Percentiles rank a stretch among this genome's conserved stretches.
phyloP scores from a whole-genome alignment of 495 filamentous ascomycete species.

The Copromyces sp. region DNA sequence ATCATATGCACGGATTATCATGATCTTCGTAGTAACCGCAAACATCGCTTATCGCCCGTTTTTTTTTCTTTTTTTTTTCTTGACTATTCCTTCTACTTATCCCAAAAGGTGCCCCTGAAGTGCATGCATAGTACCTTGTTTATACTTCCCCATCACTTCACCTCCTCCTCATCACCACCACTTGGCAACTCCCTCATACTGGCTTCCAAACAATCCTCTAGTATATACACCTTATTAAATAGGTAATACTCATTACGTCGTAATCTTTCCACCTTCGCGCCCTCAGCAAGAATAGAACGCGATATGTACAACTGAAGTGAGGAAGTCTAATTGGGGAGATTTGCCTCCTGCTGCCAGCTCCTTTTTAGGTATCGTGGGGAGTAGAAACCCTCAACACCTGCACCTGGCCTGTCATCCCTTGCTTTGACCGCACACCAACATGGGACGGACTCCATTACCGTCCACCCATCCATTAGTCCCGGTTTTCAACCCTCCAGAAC shows the following conservation, averaged over 20 bases:
- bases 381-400: not conserved
- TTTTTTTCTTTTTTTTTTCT: not conserved
- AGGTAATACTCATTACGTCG: not conserved
- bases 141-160: not conserved
- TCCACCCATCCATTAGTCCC: not conserved
- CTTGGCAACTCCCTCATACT: not conserved
- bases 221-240: not conserved
- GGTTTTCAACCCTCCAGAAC: conserved; percentile 68
- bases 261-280: not conserved
- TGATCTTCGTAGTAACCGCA: not conserved
- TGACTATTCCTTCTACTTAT: not conserved
- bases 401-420: not conserved
- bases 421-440: not conserved
- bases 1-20: not conserved
- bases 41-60: not conserved
- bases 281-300: not conserved
- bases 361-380: not conserved
- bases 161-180: not conserved
- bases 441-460: not conserved
- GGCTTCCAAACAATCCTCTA: not conserved
- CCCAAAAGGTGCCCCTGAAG: not conserved
- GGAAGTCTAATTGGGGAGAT: not conserved
- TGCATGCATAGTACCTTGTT: not conserved
- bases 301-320: not conserved
- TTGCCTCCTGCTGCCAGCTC: not conserved